phyloP scores from a whole-genome alignment of 2,329 filamentous ascomycete genomes.

The Fusarium camptoceras region DNA sequence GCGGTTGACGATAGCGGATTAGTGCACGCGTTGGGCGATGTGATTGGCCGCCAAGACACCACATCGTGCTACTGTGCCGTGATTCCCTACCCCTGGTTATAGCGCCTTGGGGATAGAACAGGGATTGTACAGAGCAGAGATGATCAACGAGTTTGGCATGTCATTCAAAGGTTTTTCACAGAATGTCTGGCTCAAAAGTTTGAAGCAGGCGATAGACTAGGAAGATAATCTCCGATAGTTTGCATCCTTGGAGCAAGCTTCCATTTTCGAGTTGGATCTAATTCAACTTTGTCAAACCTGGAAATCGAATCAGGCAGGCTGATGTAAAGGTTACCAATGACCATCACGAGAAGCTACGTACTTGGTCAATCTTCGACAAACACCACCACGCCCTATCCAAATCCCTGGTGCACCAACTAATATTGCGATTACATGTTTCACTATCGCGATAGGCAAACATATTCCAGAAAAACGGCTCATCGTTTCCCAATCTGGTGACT shows the following conservation, averaged over 20 bases:
- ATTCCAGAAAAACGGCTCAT: neutral
- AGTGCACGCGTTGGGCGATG: neutral
- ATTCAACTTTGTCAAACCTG: rapidly evolving
- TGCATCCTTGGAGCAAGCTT: neutral
- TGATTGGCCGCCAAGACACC: neutral
- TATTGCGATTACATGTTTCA: rapidly evolving
- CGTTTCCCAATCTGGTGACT: neutral
- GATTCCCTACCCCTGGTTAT: neutral
- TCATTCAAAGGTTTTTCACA: neutral
- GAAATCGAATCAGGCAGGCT: too few relatives aligned
- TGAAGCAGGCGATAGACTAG: neutral
- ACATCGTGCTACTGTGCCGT: slow-evolving; percentile 2
- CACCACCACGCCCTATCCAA: neutral
- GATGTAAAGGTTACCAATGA: too few relatives aligned
- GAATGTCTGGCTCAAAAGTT: neutral
- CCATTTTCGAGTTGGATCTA: too few relatives aligned
- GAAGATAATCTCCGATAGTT: neutral
- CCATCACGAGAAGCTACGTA: too few relatives aligned
- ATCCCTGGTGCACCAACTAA: rapidly evolving
- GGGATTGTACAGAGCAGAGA: neutral
- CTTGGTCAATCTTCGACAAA: neutral
- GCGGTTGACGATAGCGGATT: neutral
- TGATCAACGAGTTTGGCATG: neutral
- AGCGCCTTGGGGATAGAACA: neutral
- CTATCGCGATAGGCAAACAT: neutral